These are phyloP conservation scores for Crepidotus variabilis DNA, from an alignment of 768 basidiomycete genomes.

Conservation along the genomic window DNA sequence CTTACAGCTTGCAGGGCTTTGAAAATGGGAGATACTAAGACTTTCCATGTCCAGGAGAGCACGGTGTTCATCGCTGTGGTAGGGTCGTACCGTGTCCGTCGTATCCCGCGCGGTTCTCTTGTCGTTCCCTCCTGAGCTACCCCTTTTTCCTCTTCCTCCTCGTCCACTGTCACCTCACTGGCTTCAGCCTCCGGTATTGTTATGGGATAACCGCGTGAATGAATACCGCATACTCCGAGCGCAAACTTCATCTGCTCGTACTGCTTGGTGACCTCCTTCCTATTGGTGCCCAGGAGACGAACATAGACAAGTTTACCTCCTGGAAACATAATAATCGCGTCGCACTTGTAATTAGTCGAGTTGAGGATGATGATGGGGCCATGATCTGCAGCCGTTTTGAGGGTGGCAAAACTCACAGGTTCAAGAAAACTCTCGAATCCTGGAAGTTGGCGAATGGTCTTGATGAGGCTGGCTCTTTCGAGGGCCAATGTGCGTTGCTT, in stretches of 20 bases:
- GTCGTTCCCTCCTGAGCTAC: neutral
- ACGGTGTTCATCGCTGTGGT: conserved; percentile 7
- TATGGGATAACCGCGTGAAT: conserved; percentile 1
- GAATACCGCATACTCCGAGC: conserved; percentile 9
- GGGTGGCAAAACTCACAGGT: conserved; percentile 8
- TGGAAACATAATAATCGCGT: conserved; percentile 10
- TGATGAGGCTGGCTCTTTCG: conserved; percentile 13
- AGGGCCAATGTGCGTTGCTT: conserved; percentile 13
- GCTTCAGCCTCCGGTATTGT: too few species aligned
- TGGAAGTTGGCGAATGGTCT: conserved; percentile 8
- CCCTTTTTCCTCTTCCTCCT: neutral
- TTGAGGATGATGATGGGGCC: conserved; percentile 15
- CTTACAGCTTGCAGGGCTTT: conserved; percentile 7
- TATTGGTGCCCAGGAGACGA: neutral
- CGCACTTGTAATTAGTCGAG: conserved; percentile 6
- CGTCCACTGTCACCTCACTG: too few species aligned
- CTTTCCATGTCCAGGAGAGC: conserved; percentile 12
- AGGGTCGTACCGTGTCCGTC: neutral
- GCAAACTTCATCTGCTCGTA: conserved; percentile 5
- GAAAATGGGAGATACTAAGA: conserved; percentile 10
- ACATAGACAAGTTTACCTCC: conserved; percentile 4
- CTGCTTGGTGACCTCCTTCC: conserved; percentile 2
- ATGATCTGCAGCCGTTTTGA: conserved; percentile 6
- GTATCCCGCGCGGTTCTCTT: neutral
- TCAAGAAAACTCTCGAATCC: conserved; percentile 18